Evolutionary conservation across 2,329 filamentous ascomycete genomes (phyloP), one percentile per base, ranked within the genome.

Genomic region (Coniella vitis): DNA sequence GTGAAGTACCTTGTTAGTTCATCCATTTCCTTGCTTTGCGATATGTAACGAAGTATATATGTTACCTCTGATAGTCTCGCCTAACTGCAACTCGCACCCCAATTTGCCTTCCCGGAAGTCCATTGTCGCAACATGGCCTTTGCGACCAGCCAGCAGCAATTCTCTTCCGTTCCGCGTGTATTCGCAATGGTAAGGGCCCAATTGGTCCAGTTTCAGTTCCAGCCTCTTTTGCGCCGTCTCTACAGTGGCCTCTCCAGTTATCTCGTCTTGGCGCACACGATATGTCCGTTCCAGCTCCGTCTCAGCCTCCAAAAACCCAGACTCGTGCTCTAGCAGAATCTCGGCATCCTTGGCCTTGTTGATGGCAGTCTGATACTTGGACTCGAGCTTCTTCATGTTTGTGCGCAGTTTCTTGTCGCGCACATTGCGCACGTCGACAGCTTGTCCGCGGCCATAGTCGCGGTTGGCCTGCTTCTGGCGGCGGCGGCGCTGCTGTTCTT

Each of bases 51-150:
- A 5, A 42, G 9, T 7, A 36, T 5, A 5, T 16, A 25, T 7
- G n/a, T 39, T 38, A 52, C 49, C 49, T 45, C 91, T 77, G 12
- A 97, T 78, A 0, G 90, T 97, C 72, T 98, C 93, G 44, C 84
- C 82, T 54, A 98, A 74, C 63, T 98, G 89, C 55, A 97, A 61
- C 65, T 98, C 93, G 63, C 90, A 96, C 7, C 87, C 88, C 52
- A 96, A 71, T 66, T 90, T 95, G 37, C 90, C 91, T 57, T 86
- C 85, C 55, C 91, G 77, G 91, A 93, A 98, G 68, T 98, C 90
- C 81, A 97, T 94, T 1, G 87, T 91, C 49, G 93, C 91, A 56
- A 98, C 75, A 79, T 98, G 93, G 13, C 93, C 93, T 68, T 95
- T 96, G 52, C 89, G 77, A 22, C 93, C 90, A 12, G 85, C 90